phyloP scores from a whole-genome alignment of 129 eudicot species.

The Oenanthe sinensis region DNA sequence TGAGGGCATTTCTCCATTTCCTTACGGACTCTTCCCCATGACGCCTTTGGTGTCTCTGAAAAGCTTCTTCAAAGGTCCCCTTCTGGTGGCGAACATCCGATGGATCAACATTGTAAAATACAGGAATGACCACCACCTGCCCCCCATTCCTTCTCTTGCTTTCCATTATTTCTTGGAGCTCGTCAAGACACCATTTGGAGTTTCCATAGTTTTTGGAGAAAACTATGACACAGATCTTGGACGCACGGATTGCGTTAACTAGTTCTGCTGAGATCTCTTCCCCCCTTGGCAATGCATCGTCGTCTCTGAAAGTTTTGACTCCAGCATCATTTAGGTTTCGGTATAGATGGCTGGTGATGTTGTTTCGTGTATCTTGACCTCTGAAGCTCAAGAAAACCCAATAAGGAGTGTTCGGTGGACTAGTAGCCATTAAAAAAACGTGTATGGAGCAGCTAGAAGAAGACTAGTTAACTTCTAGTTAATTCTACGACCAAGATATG shows the following conservation, averaged over 20 bases:
- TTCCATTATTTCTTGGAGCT: too few relatives aligned
- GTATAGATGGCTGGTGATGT: not conserved
- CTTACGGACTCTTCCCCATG: too few relatives aligned
- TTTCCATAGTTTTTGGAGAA: not conserved
- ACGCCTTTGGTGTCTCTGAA: too few relatives aligned
- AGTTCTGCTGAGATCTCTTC: not conserved
- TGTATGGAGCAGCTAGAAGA: not conserved
- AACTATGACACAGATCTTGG: not conserved
- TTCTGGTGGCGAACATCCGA: too few relatives aligned
- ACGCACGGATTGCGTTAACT: not conserved
- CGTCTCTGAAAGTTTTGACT: not conserved
- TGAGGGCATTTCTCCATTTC: too few relatives aligned
- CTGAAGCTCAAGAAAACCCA: constrained; percentile 1
- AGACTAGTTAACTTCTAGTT: not conserved
- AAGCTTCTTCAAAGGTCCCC: too few relatives aligned
- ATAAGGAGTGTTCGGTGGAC: constrained; percentile 1
- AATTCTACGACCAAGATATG: not conserved
- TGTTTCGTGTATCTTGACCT: constrained; percentile 4
- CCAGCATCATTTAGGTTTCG: not conserved
- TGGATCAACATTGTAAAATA: too few relatives aligned
- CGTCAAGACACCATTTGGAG: too few relatives aligned
- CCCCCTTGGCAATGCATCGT: not conserved
- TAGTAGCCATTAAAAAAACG: not conserved
- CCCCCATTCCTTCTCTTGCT: too few relatives aligned
- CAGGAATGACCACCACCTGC: too few relatives aligned